phyloP scores from a whole-genome alignment of 2,329 filamentous ascomycete species.

The Ceratocystis diversiconidia region DNA sequence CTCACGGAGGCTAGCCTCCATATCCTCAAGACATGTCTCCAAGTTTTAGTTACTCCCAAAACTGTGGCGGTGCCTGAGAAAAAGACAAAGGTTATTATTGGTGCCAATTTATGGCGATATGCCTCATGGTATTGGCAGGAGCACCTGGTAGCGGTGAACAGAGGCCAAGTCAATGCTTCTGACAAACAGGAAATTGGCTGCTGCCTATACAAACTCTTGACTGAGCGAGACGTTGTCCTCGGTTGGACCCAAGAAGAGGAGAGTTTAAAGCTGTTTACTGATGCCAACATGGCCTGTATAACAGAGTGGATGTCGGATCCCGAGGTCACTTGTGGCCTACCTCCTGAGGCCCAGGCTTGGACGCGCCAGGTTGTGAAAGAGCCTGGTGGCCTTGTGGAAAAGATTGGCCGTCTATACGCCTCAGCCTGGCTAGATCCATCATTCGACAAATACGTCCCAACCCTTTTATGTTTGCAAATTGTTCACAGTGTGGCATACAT shows the following conservation, averaged over 20 bases:
- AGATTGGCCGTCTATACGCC: conserved; percentile 29
- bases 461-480: conserved; percentile 31
- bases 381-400: conserved; percentile 26
- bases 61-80: neutral
- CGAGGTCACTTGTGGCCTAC: conserved; percentile 24
- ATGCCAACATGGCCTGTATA: conserved; percentile 28
- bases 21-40: conserved; percentile 28
- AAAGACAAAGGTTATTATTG: conserved; percentile 2
- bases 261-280: conserved; percentile 30
- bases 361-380: conserved; percentile 22
- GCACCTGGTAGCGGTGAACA: conserved; percentile 27
- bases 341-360: conserved; percentile 24
- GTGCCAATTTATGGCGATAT: conserved; percentile 24
- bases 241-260: conserved; percentile 32
- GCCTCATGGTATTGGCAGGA: conserved; percentile 35
- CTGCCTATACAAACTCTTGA: conserved; percentile 28
- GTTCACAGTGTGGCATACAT: conserved; percentile 30
- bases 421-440: conserved; percentile 27
- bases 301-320: conserved; percentile 27
- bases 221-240: conserved; percentile 26
- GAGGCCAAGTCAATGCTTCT: conserved; percentile 20
- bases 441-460: conserved; percentile 28
- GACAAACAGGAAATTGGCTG: conserved; percentile 27
- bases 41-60: conserved; percentile 27
- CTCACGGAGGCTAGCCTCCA: conserved; percentile 26